Evolutionary conservation across 495 filamentous ascomycete species (phyloP), one percentile per base, ranked within the genome.

Genomic region (Penicillium simplicissimum): DNA sequence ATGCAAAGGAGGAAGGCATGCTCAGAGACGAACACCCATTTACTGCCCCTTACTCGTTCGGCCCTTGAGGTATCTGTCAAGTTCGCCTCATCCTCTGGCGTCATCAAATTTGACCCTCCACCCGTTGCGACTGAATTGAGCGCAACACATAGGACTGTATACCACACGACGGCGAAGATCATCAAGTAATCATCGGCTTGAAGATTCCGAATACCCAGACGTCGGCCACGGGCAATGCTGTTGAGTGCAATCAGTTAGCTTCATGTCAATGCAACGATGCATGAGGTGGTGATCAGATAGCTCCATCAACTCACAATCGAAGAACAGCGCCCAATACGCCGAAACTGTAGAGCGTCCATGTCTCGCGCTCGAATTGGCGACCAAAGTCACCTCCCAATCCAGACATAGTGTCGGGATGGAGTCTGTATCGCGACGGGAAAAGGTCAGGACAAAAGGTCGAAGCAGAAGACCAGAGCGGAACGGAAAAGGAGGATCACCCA

Each of bases 1-100:
- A 86, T 74, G 6, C 73, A 66, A 21, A 83, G 74, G 13, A 86
- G 58, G 66, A 84, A 84, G 7, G 74, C 71, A 65, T 84, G 76
- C 55, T 85, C 83, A 14, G 81, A 82, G 33, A 85, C 78, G 53
- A 84, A 76, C 6, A 85, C 83, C 76, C 81, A 82, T 75, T 86
- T 86, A 47, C 80, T 83, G 15, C 83, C 83, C 35, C 62, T 67
- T 1, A 74, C 73, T 33, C 82, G 72, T 57, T 81, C 80, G 14
- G 68, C 69, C n/a, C 74, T 67, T n/a, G 67, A 74, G 7, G 65
- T 45, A 2, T 70, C 70, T 1, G 79, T 84, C 42, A 85, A 61
- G 9, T 66, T 63, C 4, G 51, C 52, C 0, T 67, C 71, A 49
- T 83, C 74, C 28, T 81, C 78, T 1, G 71, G 63, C 3, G 67